Percentiles rank a stretch among this genome's conserved stretches.
These are phyloP conservation scores for Teratosphaeria gauchensis DNA, from an alignment of 2,329 filamentous ascomycete genomes.

Conservation along the genomic window DNA sequence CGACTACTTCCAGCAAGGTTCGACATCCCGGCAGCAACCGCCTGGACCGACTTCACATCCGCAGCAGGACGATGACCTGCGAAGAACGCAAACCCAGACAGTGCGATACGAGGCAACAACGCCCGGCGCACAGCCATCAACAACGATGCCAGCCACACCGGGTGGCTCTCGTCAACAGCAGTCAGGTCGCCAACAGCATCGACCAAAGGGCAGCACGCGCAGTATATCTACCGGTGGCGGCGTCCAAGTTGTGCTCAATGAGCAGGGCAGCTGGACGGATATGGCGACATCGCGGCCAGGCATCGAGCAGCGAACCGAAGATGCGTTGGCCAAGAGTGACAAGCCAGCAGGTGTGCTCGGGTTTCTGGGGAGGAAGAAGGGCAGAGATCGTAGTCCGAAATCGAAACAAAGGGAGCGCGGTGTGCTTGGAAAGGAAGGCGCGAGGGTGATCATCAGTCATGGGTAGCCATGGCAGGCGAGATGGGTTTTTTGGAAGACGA, in stretches of 20 bases:
- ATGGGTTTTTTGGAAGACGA: not conserved
- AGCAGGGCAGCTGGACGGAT: constrained; percentile 82
- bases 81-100: constrained; percentile 13
- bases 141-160: constrained; percentile 15
- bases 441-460: constrained; percentile 45
- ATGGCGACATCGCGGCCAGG: constrained; percentile 76
- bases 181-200: constrained; percentile 5
- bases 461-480: not conserved
- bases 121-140: constrained; percentile 9
- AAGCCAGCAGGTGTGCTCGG: constrained; percentile 2
- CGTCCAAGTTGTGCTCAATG: constrained; percentile 83
- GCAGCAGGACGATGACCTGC: constrained; percentile 1
- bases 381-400: constrained; percentile 83
- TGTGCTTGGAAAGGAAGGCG: constrained; percentile 89
- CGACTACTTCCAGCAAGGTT: constrained; percentile 16
- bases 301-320: constrained; percentile 28
- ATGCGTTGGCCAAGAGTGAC: not conserved
- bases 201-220: constrained; percentile 53
- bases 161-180: constrained; percentile 1
- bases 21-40: not conserved
- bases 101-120: constrained; percentile 20
- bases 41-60: constrained; percentile 11
- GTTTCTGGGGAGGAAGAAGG: constrained; percentile 25
- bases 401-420: constrained; percentile 70
- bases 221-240: constrained; percentile 72